phyloP scores from a whole-genome alignment of 768 basidiomycete genomes.

The Panaeolus papilionaceus region DNA sequence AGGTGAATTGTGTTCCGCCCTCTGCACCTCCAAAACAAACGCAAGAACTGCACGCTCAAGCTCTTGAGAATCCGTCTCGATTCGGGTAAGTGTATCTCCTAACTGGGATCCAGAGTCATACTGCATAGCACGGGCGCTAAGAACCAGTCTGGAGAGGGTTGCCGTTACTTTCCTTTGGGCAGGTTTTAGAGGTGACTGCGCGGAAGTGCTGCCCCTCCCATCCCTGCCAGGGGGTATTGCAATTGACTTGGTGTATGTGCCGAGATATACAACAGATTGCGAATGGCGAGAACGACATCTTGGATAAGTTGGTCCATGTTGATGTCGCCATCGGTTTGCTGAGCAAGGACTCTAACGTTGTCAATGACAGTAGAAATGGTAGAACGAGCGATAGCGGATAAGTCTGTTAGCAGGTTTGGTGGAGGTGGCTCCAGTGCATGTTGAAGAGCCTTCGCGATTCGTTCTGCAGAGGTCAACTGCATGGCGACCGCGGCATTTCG shows the following conservation, averaged over 20 bases:
- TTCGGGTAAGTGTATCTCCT: conserved; percentile 68
- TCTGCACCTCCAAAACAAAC: conserved; percentile 76
- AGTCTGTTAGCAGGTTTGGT: conserved; percentile 63
- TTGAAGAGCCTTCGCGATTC: conserved; percentile 70
- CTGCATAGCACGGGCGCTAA: conserved; percentile 89
- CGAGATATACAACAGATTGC: conserved; percentile 76
- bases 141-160: conserved; percentile 86
- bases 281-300: conserved; percentile 71
- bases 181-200: conserved; percentile 73
- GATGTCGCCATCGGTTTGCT: conserved; percentile 45
- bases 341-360: conserved; percentile 42
- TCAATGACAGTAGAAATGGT: conserved; percentile 70
- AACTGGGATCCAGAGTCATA: conserved; percentile 74
- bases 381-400: conserved; percentile 62
- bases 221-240: conserved; percentile 56
- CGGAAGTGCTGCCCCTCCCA: conserved; percentile 45
- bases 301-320: conserved; percentile 71
- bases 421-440: conserved; percentile 61
- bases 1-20: conserved; percentile 44
- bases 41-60: conserved; percentile 72
- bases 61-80: conserved; percentile 79
- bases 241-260: conserved; percentile 67
- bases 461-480: conserved; percentile 70
- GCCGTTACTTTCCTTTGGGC: conserved; percentile 88
- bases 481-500: conserved; percentile 31